Percentiles rank a stretch among this genome's conserved stretches.
phyloP scores from a whole-genome alignment of 371 early-diverging fungal genomes.

The Mucor ambiguus region DNA sequence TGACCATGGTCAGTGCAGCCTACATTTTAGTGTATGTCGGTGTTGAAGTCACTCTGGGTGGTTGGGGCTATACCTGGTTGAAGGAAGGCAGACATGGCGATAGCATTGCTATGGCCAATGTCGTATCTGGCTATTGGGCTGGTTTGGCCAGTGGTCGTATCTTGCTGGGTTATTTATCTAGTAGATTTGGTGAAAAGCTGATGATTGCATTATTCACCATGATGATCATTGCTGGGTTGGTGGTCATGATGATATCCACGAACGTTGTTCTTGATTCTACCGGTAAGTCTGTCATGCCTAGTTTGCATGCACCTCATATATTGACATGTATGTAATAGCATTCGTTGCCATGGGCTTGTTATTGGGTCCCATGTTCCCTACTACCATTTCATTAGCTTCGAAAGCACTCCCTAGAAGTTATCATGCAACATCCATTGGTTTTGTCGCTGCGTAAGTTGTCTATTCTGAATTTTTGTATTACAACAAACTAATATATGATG shows the following conservation, averaged over 20 bases:
- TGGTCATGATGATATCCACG: constrained; percentile 16
- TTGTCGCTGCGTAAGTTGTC: constrained; percentile 33
- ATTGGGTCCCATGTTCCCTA: constrained; percentile 44
- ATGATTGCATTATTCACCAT: constrained; percentile 34
- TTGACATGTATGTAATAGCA: constrained; percentile 1
- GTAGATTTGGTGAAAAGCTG: constrained; percentile 35
- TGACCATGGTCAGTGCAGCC: constrained; percentile 32
- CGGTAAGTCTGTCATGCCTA: constrained; percentile 1
- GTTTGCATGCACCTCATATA: neutral
- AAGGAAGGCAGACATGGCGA: constrained; percentile 36
- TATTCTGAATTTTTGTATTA: too few relatives aligned
- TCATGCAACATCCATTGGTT: constrained; percentile 40
- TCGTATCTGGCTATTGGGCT: constrained; percentile 39
- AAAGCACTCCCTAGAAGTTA: constrained; percentile 34
- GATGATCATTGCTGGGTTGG: constrained; percentile 16
- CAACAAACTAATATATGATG: neutral
- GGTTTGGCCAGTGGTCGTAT: constrained; percentile 37
- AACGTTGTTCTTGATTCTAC: constrained; percentile 23
- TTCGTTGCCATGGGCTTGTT: constrained; percentile 29
- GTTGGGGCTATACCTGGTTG: constrained; percentile 39
- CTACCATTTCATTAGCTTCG: constrained; percentile 36
- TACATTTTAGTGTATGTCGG: constrained; percentile 43
- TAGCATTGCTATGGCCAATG: constrained; percentile 20
- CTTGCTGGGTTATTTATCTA: constrained; percentile 32
- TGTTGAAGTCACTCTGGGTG: constrained; percentile 40